Base-by-base conservation (phyloP, 371 early-diverging fungal genomes). In the Rhizopus delemar region DNA sequence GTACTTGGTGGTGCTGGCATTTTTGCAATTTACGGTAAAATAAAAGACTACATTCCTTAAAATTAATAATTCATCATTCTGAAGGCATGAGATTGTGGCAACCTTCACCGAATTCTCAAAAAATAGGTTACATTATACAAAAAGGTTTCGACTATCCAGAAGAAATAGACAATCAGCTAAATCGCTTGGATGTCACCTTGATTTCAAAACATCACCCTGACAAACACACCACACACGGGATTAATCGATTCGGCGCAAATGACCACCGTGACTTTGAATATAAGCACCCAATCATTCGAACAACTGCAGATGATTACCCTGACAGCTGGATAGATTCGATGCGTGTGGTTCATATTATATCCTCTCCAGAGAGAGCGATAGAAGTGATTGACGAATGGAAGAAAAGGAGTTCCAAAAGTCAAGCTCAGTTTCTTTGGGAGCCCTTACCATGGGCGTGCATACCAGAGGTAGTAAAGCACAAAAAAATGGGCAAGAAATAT, bases 241-340 rank as follows among this genome's bases (percentile, higher is more conserved):
- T 73, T 11, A 81, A 78, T 45, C 69, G 56, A 0, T 81, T 81
- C 68, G 65, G 73, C 9, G 46, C 59, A 41, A 57, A 78, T 46
- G 77, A 77, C 22, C 77, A 81, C 45, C 60, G 81, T 66, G 78
- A 76, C 46, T 77, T 77, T 46, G 71, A 73, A 41, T 80, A 77
- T 31, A 66, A 67, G 28, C 69, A 80, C 53, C 77, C 77, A 3
- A 77, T 75, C 41, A 77, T 80, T 46, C 65, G 71, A 11, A 67
- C 65, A 7, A 68, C 65, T 9, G 66, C 80, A 2, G 9, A 9
- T 2, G 74, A 77, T 54, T 74, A 71, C n/a, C 75, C 77, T 3
- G 65, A 70, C 0, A 60, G 43, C 7, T 80, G 80, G 80, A 66
- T 77, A 5, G 8, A 60, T 12, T 73, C 77, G 0, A 51, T 75